phyloP scores from a whole-genome alignment of 2,329 filamentous ascomycete genomes.

The Fusarium temperatum region DNA sequence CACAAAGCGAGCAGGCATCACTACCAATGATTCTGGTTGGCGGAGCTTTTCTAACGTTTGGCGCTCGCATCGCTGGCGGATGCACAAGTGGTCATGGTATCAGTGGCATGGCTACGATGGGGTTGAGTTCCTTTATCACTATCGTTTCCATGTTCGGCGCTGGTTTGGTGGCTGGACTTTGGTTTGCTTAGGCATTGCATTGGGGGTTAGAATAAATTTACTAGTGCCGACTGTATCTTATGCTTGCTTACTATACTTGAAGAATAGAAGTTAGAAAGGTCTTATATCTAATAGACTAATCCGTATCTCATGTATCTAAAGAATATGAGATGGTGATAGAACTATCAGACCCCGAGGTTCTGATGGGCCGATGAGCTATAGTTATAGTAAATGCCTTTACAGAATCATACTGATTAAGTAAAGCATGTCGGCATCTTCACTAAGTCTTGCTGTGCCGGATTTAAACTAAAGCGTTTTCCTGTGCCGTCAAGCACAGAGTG shows the following conservation, averaged over 20 bases:
- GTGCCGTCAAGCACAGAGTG: background rate
- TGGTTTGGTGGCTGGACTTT: background rate
- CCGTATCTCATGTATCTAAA: background rate
- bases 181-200: background rate
- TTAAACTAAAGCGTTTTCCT: background rate
- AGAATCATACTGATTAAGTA: too few species aligned
- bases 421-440: too few species aligned
- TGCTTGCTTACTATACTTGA: background rate
- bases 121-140: slow-evolving; percentile 1
- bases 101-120: slow-evolving; percentile 18
- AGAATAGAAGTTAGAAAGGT: background rate
- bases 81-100: slow-evolving; percentile 21
- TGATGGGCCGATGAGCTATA: too few species aligned
- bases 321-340: accelerated
- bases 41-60: background rate
- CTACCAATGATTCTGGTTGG: background rate
- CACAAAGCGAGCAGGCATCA: background rate
- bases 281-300: background rate
- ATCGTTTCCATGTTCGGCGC: slow-evolving; percentile 6
- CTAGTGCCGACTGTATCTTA: background rate
- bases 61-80: slow-evolving; percentile 11
- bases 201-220: accelerated
- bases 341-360: background rate
- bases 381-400: accelerated
- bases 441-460: accelerated